Base-by-base conservation (phyloP, 2,329 filamentous ascomycete genomes). In the Exophiala sp. region DNA sequence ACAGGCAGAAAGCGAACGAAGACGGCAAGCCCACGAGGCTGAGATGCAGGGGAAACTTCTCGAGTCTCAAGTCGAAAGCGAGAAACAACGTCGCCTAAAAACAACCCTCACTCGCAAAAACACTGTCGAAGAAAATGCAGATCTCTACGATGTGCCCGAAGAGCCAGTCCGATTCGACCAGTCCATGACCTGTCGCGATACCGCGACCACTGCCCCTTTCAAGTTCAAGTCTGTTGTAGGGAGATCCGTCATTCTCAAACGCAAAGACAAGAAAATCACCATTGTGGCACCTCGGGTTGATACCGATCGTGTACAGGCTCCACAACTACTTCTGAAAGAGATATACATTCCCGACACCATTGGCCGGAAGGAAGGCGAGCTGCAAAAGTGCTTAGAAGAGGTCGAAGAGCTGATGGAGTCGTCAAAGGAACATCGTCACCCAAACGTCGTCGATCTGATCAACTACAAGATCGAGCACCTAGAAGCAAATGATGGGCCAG, bases 381-480 rank as follows among this genome's bases (percentile, higher is more conserved):
- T 88, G 63, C 89, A 89, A 62, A 84, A 85, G 64, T 80, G 86
- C 55, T 74, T 96, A 44, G 83, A 88, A 62, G 76, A 77, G 6
- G 77, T 95, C 19, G 90, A 96, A 66, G 78, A 79, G 34, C 79
- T 85, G 52, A 74, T 98, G 29, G 86, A 91, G 57, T 75, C 79
- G 8, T 71, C 94, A 44, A 93, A 87, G 65, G 80, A 78, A 58
- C 71, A 93, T 32, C 79, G 80, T 2, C 88, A 96, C 64, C 77
- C 80, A 19, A 88, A 89, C 62, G 70, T 97, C 10, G 77, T 93
- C 37, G 81, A 86, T 43, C 75, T 97, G 30, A 74, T 95, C 50
- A 88, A 90, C 54, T 94, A 89, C 69, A 88, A 86, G 60, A 85
- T 96, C 54, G 76, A 85, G 62, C 73, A 77, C 30, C 18, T 57